Evolutionary conservation across 2,329 filamentous ascomycete genomes (phyloP).

Genomic region (Coniochaeta sp.): DNA sequence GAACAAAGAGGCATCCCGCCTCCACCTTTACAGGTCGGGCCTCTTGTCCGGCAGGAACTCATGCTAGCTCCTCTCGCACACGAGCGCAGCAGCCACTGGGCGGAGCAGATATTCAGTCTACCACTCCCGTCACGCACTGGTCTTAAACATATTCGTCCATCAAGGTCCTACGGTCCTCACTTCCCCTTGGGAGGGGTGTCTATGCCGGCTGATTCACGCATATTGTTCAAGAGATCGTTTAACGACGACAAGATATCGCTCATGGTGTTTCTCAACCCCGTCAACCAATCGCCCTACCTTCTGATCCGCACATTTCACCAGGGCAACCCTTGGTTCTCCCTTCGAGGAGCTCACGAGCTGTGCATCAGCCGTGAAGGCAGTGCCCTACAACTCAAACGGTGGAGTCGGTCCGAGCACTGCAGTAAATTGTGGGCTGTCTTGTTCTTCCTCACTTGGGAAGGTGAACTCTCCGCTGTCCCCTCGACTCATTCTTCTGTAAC

Average conservation of each 20-base stretch:
- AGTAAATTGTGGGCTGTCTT: slow-evolving; percentile 47
- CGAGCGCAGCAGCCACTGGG: slow-evolving; percentile 40
- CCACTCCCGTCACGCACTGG: slow-evolving; percentile 43
- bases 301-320: slow-evolving; percentile 35
- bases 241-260: slow-evolving; percentile 47
- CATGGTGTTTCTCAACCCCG: slow-evolving; percentile 39
- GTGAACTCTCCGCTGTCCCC: slow-evolving; percentile 24
- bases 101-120: slow-evolving; percentile 50
- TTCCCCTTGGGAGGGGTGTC: slow-evolving; percentile 32
- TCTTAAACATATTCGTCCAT: slow-evolving; percentile 34
- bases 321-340: slow-evolving; percentile 32
- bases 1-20: slow-evolving; percentile 42
- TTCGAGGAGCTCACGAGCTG: slow-evolving; percentile 46
- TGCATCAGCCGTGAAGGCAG: slow-evolving; percentile 41
- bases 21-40: slow-evolving; percentile 24
- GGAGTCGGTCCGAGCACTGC: slow-evolving; percentile 34
- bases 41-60: slow-evolving; percentile 23
- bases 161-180: slow-evolving; percentile 37
- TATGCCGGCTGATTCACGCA: slow-evolving; percentile 38
- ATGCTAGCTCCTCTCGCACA: slow-evolving; percentile 17
- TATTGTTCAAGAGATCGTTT: slow-evolving; percentile 52
- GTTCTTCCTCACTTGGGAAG: slow-evolving; percentile 54
- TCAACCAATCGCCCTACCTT: slow-evolving; percentile 36
- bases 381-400: slow-evolving; percentile 42
- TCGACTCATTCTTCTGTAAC: not conserved